Conservation (phyloP, 2,329 filamentous ascomycete genomes). For the Beauveria rudraprayagi region DNA sequence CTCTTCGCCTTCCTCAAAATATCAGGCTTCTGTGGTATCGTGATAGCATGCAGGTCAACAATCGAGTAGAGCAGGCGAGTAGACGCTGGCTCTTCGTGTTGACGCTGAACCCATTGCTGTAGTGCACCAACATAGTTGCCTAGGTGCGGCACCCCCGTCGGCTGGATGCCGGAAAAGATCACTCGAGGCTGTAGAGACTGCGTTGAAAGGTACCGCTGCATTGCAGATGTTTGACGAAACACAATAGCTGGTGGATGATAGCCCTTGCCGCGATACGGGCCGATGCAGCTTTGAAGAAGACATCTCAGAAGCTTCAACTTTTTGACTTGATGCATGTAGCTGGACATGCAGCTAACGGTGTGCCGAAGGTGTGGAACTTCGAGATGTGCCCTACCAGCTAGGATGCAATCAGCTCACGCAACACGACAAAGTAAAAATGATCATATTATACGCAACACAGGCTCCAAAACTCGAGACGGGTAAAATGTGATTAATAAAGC, state of each 20-base stretch:
- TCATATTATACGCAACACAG: too few species aligned
- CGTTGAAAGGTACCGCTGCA: conserved; percentile 1
- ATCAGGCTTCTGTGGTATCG: conserved; percentile 58
- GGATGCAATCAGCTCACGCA: too few species aligned
- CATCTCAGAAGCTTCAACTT: neutral
- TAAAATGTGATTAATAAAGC: too few species aligned
- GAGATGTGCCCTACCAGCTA: too few species aligned
- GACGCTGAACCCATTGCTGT: conserved; percentile 75
- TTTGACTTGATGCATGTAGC: neutral
- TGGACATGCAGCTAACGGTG: neutral
- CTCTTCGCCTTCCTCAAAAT: conserved; percentile 57
- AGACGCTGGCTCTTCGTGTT: conserved; percentile 48
- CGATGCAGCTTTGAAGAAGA: too few species aligned
- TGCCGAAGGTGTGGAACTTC: too few species aligned
- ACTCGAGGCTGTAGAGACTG: conserved; percentile 28
- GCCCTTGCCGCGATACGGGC: neutral
- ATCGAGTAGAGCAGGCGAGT: conserved; percentile 73
- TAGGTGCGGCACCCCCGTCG: conserved; percentile 86
- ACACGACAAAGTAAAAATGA: too few species aligned
- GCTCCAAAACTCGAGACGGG: too few species aligned
- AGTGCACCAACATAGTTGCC: conserved; percentile 94
- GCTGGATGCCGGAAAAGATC: conserved; percentile 95
- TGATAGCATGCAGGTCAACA: conserved; percentile 92
- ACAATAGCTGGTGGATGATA: neutral
- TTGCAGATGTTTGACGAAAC: conserved; percentile 1